phyloP scores from a whole-genome alignment of 108 stramenopile genomes.

The Tribonema minus region DNA sequence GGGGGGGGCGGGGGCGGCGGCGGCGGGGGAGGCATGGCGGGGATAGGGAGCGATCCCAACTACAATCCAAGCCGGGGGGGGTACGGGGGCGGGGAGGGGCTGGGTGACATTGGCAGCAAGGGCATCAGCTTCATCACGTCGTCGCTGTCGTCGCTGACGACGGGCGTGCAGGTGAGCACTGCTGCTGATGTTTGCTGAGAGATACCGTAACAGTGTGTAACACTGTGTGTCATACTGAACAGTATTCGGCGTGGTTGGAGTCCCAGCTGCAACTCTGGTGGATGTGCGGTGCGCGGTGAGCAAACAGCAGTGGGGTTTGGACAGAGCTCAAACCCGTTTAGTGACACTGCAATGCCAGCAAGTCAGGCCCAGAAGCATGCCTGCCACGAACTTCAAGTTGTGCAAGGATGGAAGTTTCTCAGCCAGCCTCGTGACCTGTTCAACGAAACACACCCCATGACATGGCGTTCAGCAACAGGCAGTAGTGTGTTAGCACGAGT shows the following conservation, averaged over 20 bases:
- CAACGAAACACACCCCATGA: no score
- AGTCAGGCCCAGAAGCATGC: no score
- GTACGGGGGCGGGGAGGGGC: slow-evolving; percentile 21
- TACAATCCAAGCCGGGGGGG: slow-evolving; percentile 40
- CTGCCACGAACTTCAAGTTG: no score
- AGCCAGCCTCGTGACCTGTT: no score
- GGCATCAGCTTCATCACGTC: slow-evolving; percentile 12
- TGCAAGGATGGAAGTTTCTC: no score
- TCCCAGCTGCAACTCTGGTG: no score
- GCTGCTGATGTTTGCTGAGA: no score
- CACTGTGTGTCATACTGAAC: background rate
- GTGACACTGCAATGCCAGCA: no score
- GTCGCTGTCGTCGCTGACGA: slow-evolving; percentile 15
- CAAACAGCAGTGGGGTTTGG: background rate
- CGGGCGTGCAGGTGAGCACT: slow-evolving; percentile 15
- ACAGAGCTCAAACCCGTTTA: background rate
- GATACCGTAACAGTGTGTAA: background rate
- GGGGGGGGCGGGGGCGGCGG: background rate
- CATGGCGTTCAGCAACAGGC: no score
- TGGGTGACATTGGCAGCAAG: slow-evolving; percentile 25
- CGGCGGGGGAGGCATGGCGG: background rate
- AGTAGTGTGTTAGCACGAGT: no score
- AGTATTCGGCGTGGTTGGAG: no score
- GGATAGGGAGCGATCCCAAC: slow-evolving; percentile 30
- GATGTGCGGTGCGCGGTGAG: background rate